Evolutionary conservation across 2,329 filamentous ascomycete species (phyloP).

Genomic region (Monosporascus sp.): DNA sequence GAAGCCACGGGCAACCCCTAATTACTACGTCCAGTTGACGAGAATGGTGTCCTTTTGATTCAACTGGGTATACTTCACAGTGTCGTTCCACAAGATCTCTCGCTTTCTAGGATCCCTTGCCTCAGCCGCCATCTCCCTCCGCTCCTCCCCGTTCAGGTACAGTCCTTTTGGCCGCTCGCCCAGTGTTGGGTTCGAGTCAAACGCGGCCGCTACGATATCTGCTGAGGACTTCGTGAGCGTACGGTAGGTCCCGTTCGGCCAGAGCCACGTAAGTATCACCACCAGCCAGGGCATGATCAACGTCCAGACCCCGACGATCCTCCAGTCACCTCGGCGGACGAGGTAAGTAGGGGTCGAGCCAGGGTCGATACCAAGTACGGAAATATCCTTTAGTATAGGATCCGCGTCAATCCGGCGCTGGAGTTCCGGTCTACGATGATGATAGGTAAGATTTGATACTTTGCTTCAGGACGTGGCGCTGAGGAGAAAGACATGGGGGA

Average conservation of each 20-base stretch:
- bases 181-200: constrained; percentile 5
- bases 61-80: background rate
- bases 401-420: constrained; percentile 4
- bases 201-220: constrained; percentile 7
- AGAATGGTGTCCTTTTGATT: background rate
- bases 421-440: background rate
- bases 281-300: background rate
- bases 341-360: constrained; percentile 6
- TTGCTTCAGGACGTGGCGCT: background rate
- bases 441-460: too few relatives aligned
- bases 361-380: constrained; percentile 7
- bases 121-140: constrained; percentile 3
- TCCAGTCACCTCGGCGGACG: constrained; percentile 4
- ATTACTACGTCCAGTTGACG: background rate
- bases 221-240: constrained; percentile 6
- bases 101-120: constrained; percentile 7
- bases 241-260: constrained; percentile 5
- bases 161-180: constrained; percentile 6
- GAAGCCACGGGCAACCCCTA: too few relatives aligned
- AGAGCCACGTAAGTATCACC: background rate
- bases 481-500: background rate
- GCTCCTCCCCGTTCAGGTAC: constrained; percentile 7
- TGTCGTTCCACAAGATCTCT: constrained; percentile 5
- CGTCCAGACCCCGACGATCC: constrained; percentile 1
- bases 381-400: constrained; percentile 5